These are phyloP conservation scores for Boletus fagicola DNA, from an alignment of 768 basidiomycete species.

Conservation along the genomic window DNA sequence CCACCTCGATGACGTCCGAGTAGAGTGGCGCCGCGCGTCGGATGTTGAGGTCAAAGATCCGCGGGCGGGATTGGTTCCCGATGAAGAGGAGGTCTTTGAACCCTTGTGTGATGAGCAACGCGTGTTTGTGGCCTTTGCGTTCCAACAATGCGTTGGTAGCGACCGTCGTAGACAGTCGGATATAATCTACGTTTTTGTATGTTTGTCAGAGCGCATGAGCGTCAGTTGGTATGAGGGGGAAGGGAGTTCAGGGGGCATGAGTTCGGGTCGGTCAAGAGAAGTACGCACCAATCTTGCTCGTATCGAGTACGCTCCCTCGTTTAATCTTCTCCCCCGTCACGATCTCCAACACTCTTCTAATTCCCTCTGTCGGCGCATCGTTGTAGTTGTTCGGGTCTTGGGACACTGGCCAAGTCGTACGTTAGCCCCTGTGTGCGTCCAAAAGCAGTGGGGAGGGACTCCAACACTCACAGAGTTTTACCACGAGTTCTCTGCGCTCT, in stretches of 20 bases:
- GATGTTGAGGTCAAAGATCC: conserved; percentile 94
- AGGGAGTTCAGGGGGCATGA: no score
- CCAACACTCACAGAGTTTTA: conserved; percentile 78
- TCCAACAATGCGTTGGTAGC: conserved; percentile 96
- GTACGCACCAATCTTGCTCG: conserved; percentile 74
- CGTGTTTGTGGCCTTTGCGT: conserved; percentile 90
- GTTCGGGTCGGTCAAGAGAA: background rate
- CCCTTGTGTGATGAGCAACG: conserved; percentile 85
- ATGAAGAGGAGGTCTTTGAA: conserved; percentile 92
- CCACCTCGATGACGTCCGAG: conserved; percentile 58
- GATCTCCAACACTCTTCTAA: conserved; percentile 78
- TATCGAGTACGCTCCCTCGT: conserved; percentile 64
- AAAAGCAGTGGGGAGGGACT: background rate
- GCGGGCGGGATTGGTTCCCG: conserved; percentile 92
- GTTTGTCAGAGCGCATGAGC: background rate
- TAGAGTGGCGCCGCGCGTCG: conserved; percentile 75
- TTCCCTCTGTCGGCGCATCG: conserved; percentile 95
- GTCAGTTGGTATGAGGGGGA: no score
- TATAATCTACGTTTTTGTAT: conserved; percentile 61
- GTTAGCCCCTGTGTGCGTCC: background rate
- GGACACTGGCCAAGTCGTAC: conserved; percentile 54
- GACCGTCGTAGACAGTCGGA: conserved; percentile 89
- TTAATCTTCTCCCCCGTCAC: conserved; percentile 68
- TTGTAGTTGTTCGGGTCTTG: conserved; percentile 85
- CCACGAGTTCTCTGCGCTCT: conserved; percentile 75